Base-by-base conservation (phyloP, 2,329 filamentous ascomycete species). In the Helminthosporium solani region DNA sequence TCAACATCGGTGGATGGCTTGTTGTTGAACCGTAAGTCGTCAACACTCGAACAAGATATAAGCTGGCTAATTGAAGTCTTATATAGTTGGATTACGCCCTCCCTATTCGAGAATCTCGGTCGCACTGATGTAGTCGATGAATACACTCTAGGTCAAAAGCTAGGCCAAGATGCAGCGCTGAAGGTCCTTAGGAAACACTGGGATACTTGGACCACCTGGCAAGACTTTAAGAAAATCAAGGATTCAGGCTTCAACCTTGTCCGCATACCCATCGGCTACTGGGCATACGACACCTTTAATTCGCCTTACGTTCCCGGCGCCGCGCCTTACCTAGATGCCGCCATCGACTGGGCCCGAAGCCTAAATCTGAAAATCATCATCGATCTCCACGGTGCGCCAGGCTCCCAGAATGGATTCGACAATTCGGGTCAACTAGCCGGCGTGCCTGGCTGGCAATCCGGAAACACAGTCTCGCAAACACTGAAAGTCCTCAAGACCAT, bases 321-420 rank as follows among this genome's bases (percentile, higher is more conserved):
- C 14, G 75, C 75, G 5, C 61, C 65, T 0, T 83, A 82, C 54
- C 67, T 83, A 12, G 79, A 82, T 47, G 68, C 72, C 19, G 80
- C 79, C 14, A 76, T 83, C 41, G 76, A 77, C 37, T 84, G 80
- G 80, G 77, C 80, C 3, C 61, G 78, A 33, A 68, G 70, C 28
- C 68, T 75, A 0, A 75, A 76, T 1, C 59, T 82, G 30, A 80
- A 81, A 61, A 72, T 83, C n/a, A 70, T 82, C 57, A 77, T 84
- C 37, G 81, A 84, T 54, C 70, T 83, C 6, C 81, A 84, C 58
- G 79, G 78, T 27, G 77, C 76, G 2, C 80, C 78, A 12, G 76
- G 76, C 23, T 78, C 74, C 1, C 81, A 83, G 52, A 83, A 84
- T 51, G 81, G 81, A 8, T 84, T 80, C 58, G 82, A 85, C 63